Evolutionary conservation across 1,284 basidiomycete species (phyloP), one percentile per base, ranked within the genome.

Genomic region (Rhodotorula glutinis): DNA sequence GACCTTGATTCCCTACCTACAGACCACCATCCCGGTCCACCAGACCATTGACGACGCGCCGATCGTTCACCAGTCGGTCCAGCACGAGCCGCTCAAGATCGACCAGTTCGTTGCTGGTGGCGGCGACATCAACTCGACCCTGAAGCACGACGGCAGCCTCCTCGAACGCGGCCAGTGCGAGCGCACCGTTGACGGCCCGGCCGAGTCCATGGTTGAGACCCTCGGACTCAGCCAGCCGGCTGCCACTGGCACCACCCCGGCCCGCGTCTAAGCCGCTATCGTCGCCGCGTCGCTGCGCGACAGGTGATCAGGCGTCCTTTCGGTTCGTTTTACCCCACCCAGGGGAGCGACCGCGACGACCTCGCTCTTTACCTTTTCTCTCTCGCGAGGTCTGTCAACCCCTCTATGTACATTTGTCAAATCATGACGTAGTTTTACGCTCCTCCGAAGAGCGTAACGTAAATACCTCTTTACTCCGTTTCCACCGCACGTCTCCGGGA

Each of bases 111-210:
- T 61, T 29, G 9, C 55, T 1, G 64, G 62, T 43, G 71, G 71
- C n/a, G 71, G 71, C 10, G 68, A 70, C 57, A 59, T 73, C 57
- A 59, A 63, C 51, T 68, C 66, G 29, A 73, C 57, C 46, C 66
- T 70, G 41, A 66, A 62, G 38, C 66, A 68, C 61, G 58, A 66
- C 53, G 46, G 23, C 27, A 23, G 19, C 55, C 58, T 62, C 44
- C 62, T 63, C 56, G 23, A 65, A 41, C 58, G 60, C 27, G 53
- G 43, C 27, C 62, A 66, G 43, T 72, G 70, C 65, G 60, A 59
- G 53, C 67, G 70, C 25, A 53, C 46, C 29, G 67, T 67, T 30
- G 62, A 69, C 29, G 70, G 70, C 29, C 70, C 70, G 41, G 65
- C 62, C 27, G 70, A 72, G 60, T 27, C 56, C n/a, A 56, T 63